phyloP scores from a whole-genome alignment of 108 stramenopile species.

The Schizochytrium sp. region DNA sequence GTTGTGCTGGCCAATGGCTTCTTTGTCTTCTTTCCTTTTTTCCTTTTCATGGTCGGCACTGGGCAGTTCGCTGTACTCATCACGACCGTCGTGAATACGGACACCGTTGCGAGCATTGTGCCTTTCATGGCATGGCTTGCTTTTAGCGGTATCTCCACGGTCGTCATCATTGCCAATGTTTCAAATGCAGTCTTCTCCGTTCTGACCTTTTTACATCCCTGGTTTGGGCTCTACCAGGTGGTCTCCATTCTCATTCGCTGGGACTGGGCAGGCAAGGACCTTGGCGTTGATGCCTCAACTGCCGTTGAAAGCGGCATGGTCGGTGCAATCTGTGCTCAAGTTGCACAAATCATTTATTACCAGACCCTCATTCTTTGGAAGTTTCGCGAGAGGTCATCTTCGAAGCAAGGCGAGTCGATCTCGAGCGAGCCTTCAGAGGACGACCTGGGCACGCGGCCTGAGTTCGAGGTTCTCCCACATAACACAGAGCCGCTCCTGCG shows the following conservation, averaged over 20 bases:
- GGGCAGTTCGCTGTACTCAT: neutral
- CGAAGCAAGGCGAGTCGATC: neutral
- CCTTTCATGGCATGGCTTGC: neutral
- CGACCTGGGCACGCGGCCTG: neutral
- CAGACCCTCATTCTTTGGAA: neutral
- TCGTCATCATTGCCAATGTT: neutral
- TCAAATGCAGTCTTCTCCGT: neutral
- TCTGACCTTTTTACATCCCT: neutral
- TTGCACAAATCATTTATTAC: neutral
- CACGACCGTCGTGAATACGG: neutral
- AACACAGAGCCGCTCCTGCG: neutral
- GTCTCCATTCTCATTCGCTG: neutral
- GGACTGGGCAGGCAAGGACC: slow-evolving; percentile 6
- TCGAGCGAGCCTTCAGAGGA: neutral
- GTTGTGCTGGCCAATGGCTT: neutral
- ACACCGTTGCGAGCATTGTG: neutral
- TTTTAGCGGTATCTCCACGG: neutral
- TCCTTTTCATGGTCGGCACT: neutral
- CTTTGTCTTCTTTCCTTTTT: neutral
- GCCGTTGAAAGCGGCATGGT: neutral
- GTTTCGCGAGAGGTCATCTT: neutral
- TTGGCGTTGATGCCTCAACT: neutral
- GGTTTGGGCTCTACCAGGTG: neutral
- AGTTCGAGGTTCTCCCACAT: neutral
- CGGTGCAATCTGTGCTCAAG: neutral